These are phyloP conservation scores for Basidiobolus meristosporus DNA, from an alignment of 371 early-diverging fungal genomes.

Conservation along the genomic window DNA sequence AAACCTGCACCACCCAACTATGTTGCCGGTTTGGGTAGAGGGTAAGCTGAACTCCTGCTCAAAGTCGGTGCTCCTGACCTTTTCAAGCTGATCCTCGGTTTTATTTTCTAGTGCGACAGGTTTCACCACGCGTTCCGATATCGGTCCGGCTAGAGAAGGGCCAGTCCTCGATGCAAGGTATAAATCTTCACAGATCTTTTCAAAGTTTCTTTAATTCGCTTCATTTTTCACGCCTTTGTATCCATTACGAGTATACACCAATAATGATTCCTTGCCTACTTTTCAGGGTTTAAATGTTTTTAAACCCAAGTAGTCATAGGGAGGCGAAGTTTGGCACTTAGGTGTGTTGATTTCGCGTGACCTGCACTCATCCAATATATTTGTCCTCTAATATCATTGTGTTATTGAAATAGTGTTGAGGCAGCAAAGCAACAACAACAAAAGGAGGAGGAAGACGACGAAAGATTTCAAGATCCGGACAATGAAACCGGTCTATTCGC, in stretches of 20 bases:
- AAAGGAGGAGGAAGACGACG: conserved; percentile 46
- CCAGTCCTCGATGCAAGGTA: no score
- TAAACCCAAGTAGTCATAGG: no score
- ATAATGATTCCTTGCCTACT: no score
- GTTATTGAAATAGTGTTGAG: conserved; percentile 2
- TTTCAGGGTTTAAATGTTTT: no score
- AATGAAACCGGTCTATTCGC: conserved; percentile 85
- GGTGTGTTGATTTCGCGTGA: background rate
- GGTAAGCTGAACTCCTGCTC: conserved; percentile 10
- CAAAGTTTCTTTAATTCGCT: no score
- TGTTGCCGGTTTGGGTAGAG: conserved; percentile 91
- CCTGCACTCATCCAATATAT: background rate
- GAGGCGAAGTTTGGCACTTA: no score
- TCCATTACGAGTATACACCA: no score
- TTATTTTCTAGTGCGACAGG: conserved; percentile 55
- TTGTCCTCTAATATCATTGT: background rate
- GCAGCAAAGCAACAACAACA: conserved; percentile 11
- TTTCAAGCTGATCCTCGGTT: background rate
- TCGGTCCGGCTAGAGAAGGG: conserved; percentile 92
- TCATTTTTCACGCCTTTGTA: no score
- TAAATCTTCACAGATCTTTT: no score
- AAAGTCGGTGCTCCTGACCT: background rate
- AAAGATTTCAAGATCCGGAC: conserved; percentile 77
- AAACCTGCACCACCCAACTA: conserved; percentile 80
- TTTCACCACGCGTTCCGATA: conserved; percentile 94